Evolutionary conservation across 495 filamentous ascomycete genomes (phyloP).

Genomic region (Daldinia decipiens): DNA sequence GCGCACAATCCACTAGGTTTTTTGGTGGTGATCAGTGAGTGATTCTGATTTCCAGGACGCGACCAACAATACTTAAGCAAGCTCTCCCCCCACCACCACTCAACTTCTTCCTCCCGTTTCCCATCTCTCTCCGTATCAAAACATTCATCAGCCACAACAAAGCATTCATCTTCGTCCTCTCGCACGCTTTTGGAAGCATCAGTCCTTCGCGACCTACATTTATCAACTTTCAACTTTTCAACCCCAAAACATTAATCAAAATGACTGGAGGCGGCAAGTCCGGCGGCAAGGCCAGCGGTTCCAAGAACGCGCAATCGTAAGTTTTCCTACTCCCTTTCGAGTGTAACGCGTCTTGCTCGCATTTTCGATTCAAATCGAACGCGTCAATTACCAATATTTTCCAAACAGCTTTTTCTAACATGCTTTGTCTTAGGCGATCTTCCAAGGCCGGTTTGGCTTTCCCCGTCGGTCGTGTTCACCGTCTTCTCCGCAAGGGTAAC

Average conservation of each 20-base stretch:
- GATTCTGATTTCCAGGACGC: conserved; percentile 55
- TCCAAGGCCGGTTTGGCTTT: conserved; percentile 99
- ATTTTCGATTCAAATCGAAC: neutral
- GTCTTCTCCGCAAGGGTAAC: conserved; percentile 99
- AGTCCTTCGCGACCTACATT: conserved; percentile 33
- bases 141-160: conserved; percentile 26
- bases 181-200: conserved; percentile 39
- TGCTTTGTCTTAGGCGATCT: conserved; percentile 74
- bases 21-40: conserved; percentile 60
- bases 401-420: neutral
- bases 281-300: conserved; percentile 96
- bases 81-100: conserved; percentile 59
- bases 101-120: conserved; percentile 49
- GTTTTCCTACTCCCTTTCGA: conserved; percentile 47
- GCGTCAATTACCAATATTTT: neutral
- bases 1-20: conserved; percentile 49
- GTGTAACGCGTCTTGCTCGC: conserved; percentile 14
- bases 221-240: conserved; percentile 43
- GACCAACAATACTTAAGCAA: conserved; percentile 63
- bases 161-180: conserved; percentile 28
- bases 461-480: conserved; percentile 99
- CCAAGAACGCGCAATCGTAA: conserved; percentile 98
- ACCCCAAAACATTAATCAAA: conserved; percentile 68
- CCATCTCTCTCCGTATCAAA: conserved; percentile 49
- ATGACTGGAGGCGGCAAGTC: conserved; percentile 99